These are phyloP conservation scores for Lepiota venenata DNA, from an alignment of 768 basidiomycete species.

Conservation along the genomic window DNA sequence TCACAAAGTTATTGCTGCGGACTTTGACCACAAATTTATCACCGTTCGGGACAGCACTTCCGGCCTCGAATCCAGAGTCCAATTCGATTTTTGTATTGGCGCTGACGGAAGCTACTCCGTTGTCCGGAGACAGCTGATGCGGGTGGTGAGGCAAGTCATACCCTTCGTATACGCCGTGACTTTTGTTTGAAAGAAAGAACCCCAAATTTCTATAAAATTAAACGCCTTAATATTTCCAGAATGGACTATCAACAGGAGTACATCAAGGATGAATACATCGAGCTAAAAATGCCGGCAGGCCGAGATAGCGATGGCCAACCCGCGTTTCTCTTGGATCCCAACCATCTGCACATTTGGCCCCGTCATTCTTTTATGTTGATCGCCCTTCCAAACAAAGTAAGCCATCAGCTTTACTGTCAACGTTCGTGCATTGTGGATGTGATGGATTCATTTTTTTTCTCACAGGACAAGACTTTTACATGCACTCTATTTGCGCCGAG, in stretches of 20 bases:
- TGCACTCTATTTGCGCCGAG: constrained; percentile 94
- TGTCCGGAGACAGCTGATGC: constrained; percentile 93
- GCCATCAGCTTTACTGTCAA: constrained; percentile 8
- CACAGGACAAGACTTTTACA: constrained; percentile 94
- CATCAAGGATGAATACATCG: constrained; percentile 94
- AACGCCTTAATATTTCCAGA: constrained; percentile 41
- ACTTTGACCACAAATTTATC: constrained; percentile 68
- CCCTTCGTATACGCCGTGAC: background rate
- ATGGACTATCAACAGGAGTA: constrained; percentile 96
- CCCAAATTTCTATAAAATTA: constrained; percentile 27
- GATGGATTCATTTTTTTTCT: constrained; percentile 21
- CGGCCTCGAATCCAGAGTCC: constrained; percentile 39
- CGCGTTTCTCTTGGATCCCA: constrained; percentile 84
- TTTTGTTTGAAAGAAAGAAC: background rate
- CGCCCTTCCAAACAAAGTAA: constrained; percentile 94
- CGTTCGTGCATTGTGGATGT: background rate
- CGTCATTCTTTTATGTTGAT: constrained; percentile 99
- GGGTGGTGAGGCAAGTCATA: constrained; percentile 71
- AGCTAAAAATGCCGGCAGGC: constrained; percentile 92
- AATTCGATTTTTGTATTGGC: constrained; percentile 83
- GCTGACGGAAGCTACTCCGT: constrained; percentile 94
- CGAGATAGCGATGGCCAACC: constrained; percentile 54
- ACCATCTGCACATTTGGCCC: constrained; percentile 99
- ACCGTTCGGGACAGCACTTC: constrained; percentile 44
- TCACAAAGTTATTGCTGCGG: constrained; percentile 73